Base-by-base conservation (phyloP, 2,329 filamentous ascomycete species). In the Diplodia corticola region DNA sequence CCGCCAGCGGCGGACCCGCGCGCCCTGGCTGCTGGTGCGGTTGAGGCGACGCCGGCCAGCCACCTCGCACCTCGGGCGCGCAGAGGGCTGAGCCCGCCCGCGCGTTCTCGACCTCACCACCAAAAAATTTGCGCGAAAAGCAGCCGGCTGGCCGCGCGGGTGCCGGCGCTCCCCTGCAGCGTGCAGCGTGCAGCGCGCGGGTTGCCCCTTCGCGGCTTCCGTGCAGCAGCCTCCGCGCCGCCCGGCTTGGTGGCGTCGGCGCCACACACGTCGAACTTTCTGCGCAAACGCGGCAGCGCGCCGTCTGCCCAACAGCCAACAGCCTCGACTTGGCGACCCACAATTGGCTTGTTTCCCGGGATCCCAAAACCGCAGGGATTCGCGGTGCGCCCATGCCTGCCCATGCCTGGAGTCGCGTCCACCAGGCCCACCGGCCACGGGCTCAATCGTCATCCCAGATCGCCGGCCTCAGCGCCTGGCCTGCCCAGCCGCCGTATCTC, bases 361-460 rank as follows among this genome's bases (percentile, higher is more conserved):
- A 20, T 17, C 57, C 33, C 33, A 44, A 53, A 44, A 51, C 46
- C 30, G 60, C 48, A 53, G 46, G 40, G 60, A 63, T 63, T 51
- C 60, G 60, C 49, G 46, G 48, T 30, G 26, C 44, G 60, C 30
- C 17, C 60, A 40, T 30, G 49, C 60, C 26, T 53, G 60, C 30
- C 17, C 60, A 40, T 30, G 49, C 60, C 26, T 20, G 48, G 40
- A 53, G 48, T 63, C 48, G 60, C 60, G 60, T 63, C 60, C 24
- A 20, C 30, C 46, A 30, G 59, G 12, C 46, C 59, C 59, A 63
- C 59, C 28, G 44, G 33, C 20, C 49, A 44, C 48, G 57, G 44
- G 50, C 35, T 26, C 57, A 63, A 63, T 63, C 60, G 60, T 63
- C 60, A 63, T 63, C 49, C 60, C 48, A 53, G 60, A 63, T 63